Evolutionary conservation across 2,329 filamentous ascomycete species (phyloP), one percentile per base, ranked within the genome.

Genomic region (Beauveria pseudobassiana): DNA sequence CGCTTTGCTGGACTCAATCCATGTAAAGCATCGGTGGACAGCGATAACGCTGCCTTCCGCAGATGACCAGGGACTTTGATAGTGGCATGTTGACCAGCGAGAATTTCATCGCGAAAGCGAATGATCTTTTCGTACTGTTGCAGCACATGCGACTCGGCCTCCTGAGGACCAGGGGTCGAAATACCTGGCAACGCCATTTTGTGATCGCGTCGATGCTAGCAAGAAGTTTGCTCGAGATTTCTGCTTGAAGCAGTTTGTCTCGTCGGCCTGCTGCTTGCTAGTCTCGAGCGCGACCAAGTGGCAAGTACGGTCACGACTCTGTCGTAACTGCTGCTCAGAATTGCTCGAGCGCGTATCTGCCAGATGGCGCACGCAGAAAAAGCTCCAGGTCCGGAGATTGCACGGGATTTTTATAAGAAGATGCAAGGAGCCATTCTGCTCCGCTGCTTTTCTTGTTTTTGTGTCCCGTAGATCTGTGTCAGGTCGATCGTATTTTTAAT

Each of bases 51-150:
- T 20, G 42, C 40, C 38, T 55, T 24, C 43, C 45, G 49, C 59
- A 61, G 9, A 10, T 67, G 63, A 40, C 65, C 52, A 64, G 81
- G 79, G 40, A 80, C 72, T 71, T 85, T 87, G 74, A 88, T 81
- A 68, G 77, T 81, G 55, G 84, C 81, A 70, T 93, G 88, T 68
- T 82, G 86, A 71, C 93, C 92, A 73, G 90, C 85, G 71, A 95
- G 80, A 68, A 98, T 83, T 67, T 87, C 82, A 78, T 96, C 89
- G 75, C 87, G 88, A 74, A 98, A 87, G 67, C 81, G 84, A 70
- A 96, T 74, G 69, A 98, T 89, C 76, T 88, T 91, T 71, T 88
- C 84, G 78, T 91, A 95, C 75, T 93, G 85, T 58, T 80, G 75
- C 55, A 88, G 75, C 70, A 88, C 84, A 69, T 81, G 77, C 63